A percentile compares a stretch with the other conserved stretches of the same genome.
Conservation (phyloP, 2,329 filamentous ascomycete genomes). For the Ramichloridium luteum region DNA sequence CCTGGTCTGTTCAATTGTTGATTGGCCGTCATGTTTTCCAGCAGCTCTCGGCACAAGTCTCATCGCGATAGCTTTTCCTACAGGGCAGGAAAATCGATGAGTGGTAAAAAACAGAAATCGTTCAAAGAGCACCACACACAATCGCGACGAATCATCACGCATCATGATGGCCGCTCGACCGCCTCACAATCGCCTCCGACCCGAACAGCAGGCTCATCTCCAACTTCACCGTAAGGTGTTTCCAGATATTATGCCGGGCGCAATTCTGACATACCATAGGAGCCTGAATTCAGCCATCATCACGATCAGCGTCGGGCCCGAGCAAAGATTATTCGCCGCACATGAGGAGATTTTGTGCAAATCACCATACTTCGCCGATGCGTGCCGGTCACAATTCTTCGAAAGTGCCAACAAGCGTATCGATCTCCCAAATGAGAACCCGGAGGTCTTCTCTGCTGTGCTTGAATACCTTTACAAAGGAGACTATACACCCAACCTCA, state of each 20-base stretch:
- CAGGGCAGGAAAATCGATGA: constrained; percentile 21
- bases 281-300: constrained; percentile 54
- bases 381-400: constrained; percentile 52
- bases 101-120: constrained; percentile 24
- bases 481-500: constrained; percentile 74
- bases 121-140: constrained; percentile 21
- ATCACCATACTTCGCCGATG: constrained; percentile 66
- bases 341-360: constrained; percentile 73
- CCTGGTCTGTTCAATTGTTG: too few relatives aligned
- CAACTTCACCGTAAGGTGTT: constrained; percentile 22
- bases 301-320: constrained; percentile 63
- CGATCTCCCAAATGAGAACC: constrained; percentile 70
- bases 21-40: constrained; percentile 21
- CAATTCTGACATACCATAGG: constrained; percentile 7
- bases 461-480: constrained; percentile 91
- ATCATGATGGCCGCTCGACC: constrained; percentile 13
- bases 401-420: constrained; percentile 55
- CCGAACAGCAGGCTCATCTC: constrained; percentile 15
- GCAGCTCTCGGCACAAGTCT: constrained; percentile 19
- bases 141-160: constrained; percentile 17
- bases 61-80: constrained; percentile 25
- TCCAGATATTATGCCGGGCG: too few relatives aligned
- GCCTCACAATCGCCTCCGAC: constrained; percentile 19
- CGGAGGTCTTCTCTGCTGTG: constrained; percentile 80
- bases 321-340: constrained; percentile 71